Conservation (phyloP, 331 rosid species). For the Cucumis variabilis region DNA sequence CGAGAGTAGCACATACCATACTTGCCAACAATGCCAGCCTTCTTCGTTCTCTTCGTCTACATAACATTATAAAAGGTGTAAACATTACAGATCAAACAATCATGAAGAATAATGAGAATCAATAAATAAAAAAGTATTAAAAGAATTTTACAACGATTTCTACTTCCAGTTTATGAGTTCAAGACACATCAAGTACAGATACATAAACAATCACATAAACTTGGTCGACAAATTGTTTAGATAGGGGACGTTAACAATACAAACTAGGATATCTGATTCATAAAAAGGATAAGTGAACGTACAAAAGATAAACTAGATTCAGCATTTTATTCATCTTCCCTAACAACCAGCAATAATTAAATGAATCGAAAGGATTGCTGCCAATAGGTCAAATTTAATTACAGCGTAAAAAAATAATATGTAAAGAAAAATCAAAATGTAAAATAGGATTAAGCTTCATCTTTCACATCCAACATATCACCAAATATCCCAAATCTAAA, state of each 20-base stretch:
- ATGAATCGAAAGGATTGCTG: not conserved
- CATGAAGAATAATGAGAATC: not conserved
- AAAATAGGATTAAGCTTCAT: not conserved
- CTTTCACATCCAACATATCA: not conserved
- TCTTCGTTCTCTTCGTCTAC: conserved; percentile 37
- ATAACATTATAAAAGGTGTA: not conserved
- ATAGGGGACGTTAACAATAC: not conserved
- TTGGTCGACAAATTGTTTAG: not conserved
- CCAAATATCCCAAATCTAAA: not conserved
- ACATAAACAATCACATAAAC: not conserved
- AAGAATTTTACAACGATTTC: not conserved
- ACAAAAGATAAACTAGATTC: not conserved
- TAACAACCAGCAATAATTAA: not conserved
- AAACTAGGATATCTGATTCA: not conserved
- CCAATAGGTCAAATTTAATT: not conserved
- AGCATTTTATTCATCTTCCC: not conserved
- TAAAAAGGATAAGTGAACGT: not conserved
- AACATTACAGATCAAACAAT: not conserved
- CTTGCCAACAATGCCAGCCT: conserved; percentile 36
- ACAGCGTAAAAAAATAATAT: not conserved
- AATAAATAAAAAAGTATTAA: not conserved
- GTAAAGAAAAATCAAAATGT: not conserved
- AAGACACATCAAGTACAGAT: not conserved
- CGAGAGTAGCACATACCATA: conserved; percentile 21
- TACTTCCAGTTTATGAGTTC: not conserved